Base-by-base conservation (phyloP, 345 rosid species). In the Dipteronia dyeriana region DNA sequence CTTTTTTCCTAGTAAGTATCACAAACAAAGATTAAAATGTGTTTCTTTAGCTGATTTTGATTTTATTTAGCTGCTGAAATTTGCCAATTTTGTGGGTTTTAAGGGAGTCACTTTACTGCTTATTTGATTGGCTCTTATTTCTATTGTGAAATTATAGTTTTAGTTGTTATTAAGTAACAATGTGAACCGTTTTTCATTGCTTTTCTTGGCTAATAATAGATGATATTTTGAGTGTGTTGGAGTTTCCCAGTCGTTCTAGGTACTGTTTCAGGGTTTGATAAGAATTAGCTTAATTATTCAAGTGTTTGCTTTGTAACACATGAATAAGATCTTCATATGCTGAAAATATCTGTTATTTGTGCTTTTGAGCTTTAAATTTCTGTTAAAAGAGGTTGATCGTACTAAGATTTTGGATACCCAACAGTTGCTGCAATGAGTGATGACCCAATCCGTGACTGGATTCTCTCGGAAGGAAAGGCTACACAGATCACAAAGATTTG, bases 361-460 rank as follows among this genome's bases (percentile, higher is more conserved):
- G 66, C 45, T 20, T 45, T 71, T 54, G 31, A 65, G 63, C 66
- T 62, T 5, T 56, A 6, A 59, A 45, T 38, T 70, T 78, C 47
- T 63, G 61, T 54, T 66, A 34, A 2, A 63, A 51, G 67, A n/a
- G 22, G 49, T 49, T 74, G 66, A 26, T 57, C 22, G 41, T 57
- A 68, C 66, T 76, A 34, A 62, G 19, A 16, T 75, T 47, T 61
- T 78, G 71, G 38, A 47, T 82, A 56, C 66, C 38, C 61, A 73
- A 73, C 85, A 90, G 97, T 83, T 87, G 90, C 90, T 69, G 90
- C 97, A 16, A 78, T 93, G 91, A 79, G 90, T 83, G 91, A 92
- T 25, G 97, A 95, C 80, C 99, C 97, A n/a, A 74, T 92, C 66
- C 85, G 86, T 61, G 92, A 90, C 68, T 93, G 99, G 98, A 95